These are phyloP conservation scores for Intubia oerlemansii DNA, from an alignment of 2,329 filamentous ascomycete species.

Conservation along the genomic window DNA sequence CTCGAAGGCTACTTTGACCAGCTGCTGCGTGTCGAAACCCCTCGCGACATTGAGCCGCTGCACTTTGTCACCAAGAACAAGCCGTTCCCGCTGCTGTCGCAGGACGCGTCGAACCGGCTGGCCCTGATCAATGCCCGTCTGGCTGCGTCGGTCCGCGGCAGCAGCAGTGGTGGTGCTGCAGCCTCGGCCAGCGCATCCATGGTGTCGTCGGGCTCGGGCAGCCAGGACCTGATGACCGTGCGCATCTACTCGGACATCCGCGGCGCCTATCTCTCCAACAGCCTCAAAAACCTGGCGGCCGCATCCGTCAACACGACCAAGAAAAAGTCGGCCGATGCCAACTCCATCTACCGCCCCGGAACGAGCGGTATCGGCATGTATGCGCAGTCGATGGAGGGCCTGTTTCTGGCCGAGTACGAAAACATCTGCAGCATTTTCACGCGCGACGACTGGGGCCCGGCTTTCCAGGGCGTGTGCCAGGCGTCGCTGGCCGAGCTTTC, in stretches of 20 bases:
- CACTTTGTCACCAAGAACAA: conserved; percentile 81
- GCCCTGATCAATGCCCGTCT: conserved; percentile 63
- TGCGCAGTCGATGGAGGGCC: conserved; percentile 64
- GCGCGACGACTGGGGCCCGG: conserved; percentile 61
- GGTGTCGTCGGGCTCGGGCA: conserved; percentile 9
- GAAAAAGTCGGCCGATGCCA: conserved; percentile 59
- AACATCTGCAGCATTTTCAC: conserved; percentile 76
- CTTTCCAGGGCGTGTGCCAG: conserved; percentile 63
- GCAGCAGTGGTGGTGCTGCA: conserved; percentile 15
- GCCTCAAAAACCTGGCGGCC: conserved; percentile 66
- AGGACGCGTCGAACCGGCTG: conserved; percentile 55
- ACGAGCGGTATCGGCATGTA: conserved; percentile 87
- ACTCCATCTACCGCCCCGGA: conserved; percentile 70
- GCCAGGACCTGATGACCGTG: conserved; percentile 42
- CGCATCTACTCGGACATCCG: conserved; percentile 72
- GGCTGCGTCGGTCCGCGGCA: conserved; percentile 31
- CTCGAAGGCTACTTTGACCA: conserved; percentile 70
- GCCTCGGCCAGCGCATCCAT: conserved; percentile 34
- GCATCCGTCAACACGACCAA: conserved; percentile 70
- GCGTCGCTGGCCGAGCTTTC: conserved; percentile 61
- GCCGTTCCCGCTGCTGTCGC: conserved; percentile 61
- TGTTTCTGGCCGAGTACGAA: conserved; percentile 76
- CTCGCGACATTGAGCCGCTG: conserved; percentile 64
- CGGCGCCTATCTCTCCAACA: conserved; percentile 65
- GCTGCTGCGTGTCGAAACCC: conserved; percentile 53